Conservation (phyloP, 164 flowering plant species). For the Chloranthus sessilifolius region DNA sequence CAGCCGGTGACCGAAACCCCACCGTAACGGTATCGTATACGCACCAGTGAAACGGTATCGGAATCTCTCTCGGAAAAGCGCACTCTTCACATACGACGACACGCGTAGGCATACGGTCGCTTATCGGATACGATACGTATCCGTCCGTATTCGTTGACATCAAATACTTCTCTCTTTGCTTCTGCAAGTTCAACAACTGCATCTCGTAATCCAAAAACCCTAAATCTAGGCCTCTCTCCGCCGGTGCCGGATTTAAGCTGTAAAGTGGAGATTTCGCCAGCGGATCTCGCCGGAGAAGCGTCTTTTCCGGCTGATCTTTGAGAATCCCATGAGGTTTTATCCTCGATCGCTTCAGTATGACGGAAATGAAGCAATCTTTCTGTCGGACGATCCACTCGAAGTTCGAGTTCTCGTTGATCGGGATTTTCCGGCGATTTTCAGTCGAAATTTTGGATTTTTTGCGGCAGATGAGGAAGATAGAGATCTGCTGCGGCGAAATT, state of each 20-base stretch:
- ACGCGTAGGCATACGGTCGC: not conserved
- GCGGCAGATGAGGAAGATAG: conserved; percentile 30
- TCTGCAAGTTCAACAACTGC: conserved; percentile 14
- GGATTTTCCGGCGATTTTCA: conserved; percentile 20
- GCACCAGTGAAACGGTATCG: conserved; percentile 42
- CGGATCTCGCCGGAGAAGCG: conserved; percentile 18
- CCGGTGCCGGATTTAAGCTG: conserved; percentile 10
- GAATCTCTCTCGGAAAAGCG: conserved; percentile 13
- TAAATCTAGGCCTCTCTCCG: not conserved
- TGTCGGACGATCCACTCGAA: conserved; percentile 28
- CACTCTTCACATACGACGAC: conserved; percentile 33
- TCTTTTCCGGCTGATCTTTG: conserved; percentile 12
- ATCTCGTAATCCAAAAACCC: conserved; percentile 14
- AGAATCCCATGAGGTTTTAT: not conserved
- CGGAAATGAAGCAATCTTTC: conserved; percentile 27
- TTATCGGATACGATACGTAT: not conserved
- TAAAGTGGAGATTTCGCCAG: not conserved
- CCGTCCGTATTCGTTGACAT: conserved; percentile 17
- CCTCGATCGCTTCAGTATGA: conserved; percentile 14
- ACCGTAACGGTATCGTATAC: conserved; percentile 32
- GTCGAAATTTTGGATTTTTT: conserved; percentile 7
- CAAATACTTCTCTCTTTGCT: conserved; percentile 26
- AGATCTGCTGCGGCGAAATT: conserved; percentile 49
- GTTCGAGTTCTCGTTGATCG: conserved; percentile 36
- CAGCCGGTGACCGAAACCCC: conserved; percentile 36